These are phyloP conservation scores for Rhizomucor miehei DNA, from an alignment of 371 early-diverging fungal species.

Conservation along the genomic window DNA sequence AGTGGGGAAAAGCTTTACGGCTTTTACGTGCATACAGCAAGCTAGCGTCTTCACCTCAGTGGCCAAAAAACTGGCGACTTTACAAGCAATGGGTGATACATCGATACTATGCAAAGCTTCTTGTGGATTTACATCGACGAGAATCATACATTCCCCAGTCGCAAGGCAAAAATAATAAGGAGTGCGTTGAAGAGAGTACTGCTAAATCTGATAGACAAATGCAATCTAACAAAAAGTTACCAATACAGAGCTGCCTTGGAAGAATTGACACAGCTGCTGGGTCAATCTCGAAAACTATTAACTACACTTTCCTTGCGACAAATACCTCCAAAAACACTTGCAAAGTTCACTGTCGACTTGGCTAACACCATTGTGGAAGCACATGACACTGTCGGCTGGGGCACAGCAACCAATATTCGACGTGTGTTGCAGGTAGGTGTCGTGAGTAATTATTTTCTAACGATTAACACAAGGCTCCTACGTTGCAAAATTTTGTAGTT, in stretches of 20 bases:
- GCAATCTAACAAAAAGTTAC: too few species aligned
- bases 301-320: constrained; percentile 4
- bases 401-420: constrained; percentile 23
- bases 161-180: not conserved
- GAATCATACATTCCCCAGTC: constrained; percentile 35
- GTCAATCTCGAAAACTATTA: constrained; percentile 8
- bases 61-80: constrained; percentile 47
- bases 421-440: constrained; percentile 26
- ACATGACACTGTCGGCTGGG: constrained; percentile 43
- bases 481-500: constrained; percentile 42
- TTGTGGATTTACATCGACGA: constrained; percentile 21
- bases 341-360: constrained; percentile 12
- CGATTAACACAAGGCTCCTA: too few species aligned
- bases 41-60: constrained; percentile 20
- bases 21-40: constrained; percentile 29
- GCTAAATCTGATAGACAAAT: too few species aligned
- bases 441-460: not conserved
- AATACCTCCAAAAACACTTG: not conserved
- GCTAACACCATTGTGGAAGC: constrained; percentile 20
- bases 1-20: constrained; percentile 21
- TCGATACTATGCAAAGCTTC: constrained; percentile 37
- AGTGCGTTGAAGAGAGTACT: too few species aligned
- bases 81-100: constrained; percentile 48
- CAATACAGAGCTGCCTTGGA: constrained; percentile 8
- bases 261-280: constrained; percentile 8